phyloP scores from a whole-genome alignment of 2,329 filamentous ascomycete species.

The Penicillium crustosum region DNA sequence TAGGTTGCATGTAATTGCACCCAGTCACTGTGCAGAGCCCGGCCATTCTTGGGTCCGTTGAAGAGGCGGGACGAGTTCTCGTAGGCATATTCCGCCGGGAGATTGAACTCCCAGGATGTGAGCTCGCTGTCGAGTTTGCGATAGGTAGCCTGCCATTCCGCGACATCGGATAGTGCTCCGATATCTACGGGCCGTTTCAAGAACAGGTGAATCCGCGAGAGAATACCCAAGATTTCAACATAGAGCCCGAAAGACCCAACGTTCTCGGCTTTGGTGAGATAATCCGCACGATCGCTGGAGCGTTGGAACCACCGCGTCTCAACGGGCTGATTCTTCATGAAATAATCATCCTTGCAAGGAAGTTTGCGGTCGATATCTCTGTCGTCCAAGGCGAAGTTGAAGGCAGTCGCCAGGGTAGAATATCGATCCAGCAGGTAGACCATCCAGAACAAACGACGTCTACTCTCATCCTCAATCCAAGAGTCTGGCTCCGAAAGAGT shows the following conservation, averaged over 20 bases:
- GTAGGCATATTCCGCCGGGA: constrained; percentile 74
- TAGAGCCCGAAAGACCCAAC: constrained; percentile 87
- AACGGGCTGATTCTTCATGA: constrained; percentile 77
- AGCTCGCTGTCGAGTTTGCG: constrained; percentile 79
- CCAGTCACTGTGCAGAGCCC: constrained; percentile 76
- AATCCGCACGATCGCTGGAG: constrained; percentile 57
- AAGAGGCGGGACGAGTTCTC: constrained; percentile 76
- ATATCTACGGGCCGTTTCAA: constrained; percentile 89
- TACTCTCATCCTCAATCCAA: constrained; percentile 86
- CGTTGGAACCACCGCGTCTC: constrained; percentile 78
- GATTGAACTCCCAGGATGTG: constrained; percentile 77
- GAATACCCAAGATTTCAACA: constrained; percentile 81
- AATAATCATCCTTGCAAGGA: constrained; percentile 84
- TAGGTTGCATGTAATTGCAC: constrained; percentile 90
- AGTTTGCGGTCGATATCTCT: constrained; percentile 84
- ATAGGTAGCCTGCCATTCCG: constrained; percentile 85
- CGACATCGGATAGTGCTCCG: constrained; percentile 76
- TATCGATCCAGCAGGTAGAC: constrained; percentile 88
- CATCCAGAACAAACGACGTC: constrained; percentile 88
- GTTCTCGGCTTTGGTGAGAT: constrained; percentile 72
- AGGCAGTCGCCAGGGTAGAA: constrained; percentile 85
- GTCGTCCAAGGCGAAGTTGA: constrained; percentile 86
- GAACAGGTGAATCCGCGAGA: constrained; percentile 85
- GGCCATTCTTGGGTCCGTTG: constrained; percentile 62
- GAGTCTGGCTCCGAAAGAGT: constrained; percentile 78